A percentile compares a stretch with the other conserved stretches of the same genome.
These are phyloP conservation scores for Carex arenaria DNA, from an alignment of 202 grass and related monocot species.

Conservation along the genomic window DNA sequence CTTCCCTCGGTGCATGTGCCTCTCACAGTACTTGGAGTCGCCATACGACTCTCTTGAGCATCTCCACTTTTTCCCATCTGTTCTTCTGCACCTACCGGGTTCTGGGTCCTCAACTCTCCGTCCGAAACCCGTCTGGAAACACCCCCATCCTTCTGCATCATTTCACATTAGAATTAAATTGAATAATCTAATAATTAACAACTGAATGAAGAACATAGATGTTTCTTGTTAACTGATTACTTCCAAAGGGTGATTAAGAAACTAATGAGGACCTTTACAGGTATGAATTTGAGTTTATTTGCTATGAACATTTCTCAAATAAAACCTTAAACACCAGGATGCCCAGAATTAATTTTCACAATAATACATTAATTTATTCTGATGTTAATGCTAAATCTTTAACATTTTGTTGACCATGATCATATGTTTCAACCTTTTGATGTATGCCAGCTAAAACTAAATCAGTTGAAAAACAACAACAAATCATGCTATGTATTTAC, in stretches of 20 bases:
- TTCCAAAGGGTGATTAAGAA: not conserved
- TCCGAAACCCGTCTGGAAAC: slow-evolving; percentile 12
- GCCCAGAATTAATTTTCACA: not conserved
- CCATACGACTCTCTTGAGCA: slow-evolving; percentile 77
- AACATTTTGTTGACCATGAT: not conserved
- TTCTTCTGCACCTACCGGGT: slow-evolving; percentile 81
- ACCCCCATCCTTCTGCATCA: slow-evolving; percentile 29
- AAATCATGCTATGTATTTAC: not conserved
- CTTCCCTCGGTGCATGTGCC: slow-evolving; percentile 93
- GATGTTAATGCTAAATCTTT: not conserved
- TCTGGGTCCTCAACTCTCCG: slow-evolving; percentile 48
- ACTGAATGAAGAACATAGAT: not conserved
- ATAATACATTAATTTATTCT: not conserved
- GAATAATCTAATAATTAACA: not conserved
- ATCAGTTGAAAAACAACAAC: not conserved
- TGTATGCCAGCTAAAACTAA: not conserved
- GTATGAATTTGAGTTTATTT: not conserved
- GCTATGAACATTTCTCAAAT: not conserved
- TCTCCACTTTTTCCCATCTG: slow-evolving; percentile 98
- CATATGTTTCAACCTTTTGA: not conserved
- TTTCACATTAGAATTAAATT: not conserved
- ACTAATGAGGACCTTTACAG: not conserved
- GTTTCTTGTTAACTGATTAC: not conserved
- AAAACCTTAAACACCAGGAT: not conserved
- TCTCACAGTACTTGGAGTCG: slow-evolving; percentile 97